Percentiles rank a stretch among this genome's conserved stretches.
These are phyloP conservation scores for Mucor velutinosus DNA, from an alignment of 371 early-diverging fungal species.

Conservation along the genomic window DNA sequence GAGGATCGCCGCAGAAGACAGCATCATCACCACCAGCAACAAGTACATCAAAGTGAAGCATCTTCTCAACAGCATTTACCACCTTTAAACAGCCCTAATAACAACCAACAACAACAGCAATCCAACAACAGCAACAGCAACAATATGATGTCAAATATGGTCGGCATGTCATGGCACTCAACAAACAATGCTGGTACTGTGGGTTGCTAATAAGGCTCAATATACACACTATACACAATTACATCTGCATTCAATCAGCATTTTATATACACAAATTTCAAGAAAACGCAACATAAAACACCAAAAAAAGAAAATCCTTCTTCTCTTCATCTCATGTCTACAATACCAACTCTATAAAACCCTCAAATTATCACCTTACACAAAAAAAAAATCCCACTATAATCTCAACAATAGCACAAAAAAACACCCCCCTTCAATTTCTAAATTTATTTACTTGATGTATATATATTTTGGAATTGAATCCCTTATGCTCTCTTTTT, in stretches of 20 bases:
- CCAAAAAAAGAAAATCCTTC: not conserved
- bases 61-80: conserved; percentile 16
- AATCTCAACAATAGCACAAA: not conserved
- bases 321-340: not conserved
- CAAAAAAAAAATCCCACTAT: conserved; percentile 7
- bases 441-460: conserved; percentile 11
- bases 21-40: conserved; percentile 3
- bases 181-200: conserved; percentile 20
- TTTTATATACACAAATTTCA: not conserved
- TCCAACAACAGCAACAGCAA: not conserved
- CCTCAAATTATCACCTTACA: not conserved
- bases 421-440: not conserved
- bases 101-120: conserved; percentile 5
- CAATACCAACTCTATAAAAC: not conserved
- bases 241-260: not conserved
- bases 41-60: not conserved
- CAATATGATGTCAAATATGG: conserved; percentile 3
- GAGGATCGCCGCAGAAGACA: conserved; percentile 2
- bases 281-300: not conserved
- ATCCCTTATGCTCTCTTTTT: conserved; percentile 5
- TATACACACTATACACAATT: not conserved
- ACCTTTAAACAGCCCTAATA: conserved; percentile 8
- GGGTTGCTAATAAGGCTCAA: conserved; percentile 21
- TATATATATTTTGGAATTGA: not conserved
- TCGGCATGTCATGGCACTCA: conserved; percentile 25